Base-by-base conservation (phyloP, 192 early-diverging fungal genomes). In the Coemansia sp. region DNA sequence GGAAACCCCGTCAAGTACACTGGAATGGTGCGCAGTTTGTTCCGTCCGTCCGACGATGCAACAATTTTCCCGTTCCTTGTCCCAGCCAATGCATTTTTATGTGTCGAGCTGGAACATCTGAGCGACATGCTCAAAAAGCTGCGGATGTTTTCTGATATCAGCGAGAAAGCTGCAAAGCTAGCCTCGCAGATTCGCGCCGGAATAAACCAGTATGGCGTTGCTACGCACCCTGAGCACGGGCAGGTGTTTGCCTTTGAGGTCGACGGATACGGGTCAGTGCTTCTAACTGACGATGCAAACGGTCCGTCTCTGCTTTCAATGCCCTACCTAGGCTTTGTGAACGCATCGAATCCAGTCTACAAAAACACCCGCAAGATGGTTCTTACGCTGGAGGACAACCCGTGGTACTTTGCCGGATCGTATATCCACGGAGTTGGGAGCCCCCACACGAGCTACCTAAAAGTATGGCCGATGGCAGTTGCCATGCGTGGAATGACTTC, bases 201-300 rank as follows among this genome's bases (percentile, higher is more conserved):
- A 2, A 82, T 90, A 19, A 46, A 80, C 28, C 42, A 64, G 23
- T 65, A 81, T 30, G 87, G 79, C 16, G 71, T 84, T 4, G 44
- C 79, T 0, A n/a, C 60, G 18, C 87, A 90, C 53, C 71, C 77
- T 0, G 60, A 56, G 31, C 72, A 80, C 57, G 86, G 87, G 1
- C 45, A 67, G 25, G 65, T 90, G 11, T 87, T 86, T 73, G 87
- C 81, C 0, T 90, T 84, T 53, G 88, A 90, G 64, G 77, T 85
- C n/a, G 88, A 90, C 50, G 88, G 88, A 22, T 89, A 81, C 47
- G 87, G 88, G 12, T 85, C 82, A 1, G 31, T 62, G 1, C 58
- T 87, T 10, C 55, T 90, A 10, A 88, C 88, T 84, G 88, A 90
- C 57, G 88, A 90, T 47, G 88, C 88, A 5, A 89, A 87, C 42